phyloP scores from a whole-genome alignment of 805 yeast genomes.

The Metschnikowia bowlesiae region DNA sequence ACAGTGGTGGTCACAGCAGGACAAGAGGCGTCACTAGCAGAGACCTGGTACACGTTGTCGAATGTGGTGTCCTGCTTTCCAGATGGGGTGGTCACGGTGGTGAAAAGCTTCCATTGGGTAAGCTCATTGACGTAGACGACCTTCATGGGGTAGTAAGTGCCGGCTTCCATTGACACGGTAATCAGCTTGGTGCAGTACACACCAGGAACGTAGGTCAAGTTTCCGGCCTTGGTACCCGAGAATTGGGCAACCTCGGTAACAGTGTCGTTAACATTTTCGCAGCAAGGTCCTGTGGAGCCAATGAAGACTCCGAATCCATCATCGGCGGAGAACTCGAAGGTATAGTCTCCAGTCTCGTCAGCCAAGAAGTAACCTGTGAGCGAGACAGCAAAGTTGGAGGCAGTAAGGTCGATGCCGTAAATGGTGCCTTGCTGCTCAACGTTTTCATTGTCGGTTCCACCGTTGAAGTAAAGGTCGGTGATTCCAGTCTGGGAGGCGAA shows the following conservation, averaged over 20 bases:
- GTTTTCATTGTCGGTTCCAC: neutral
- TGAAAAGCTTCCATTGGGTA: conserved; percentile 3
- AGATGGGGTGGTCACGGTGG: conserved; percentile 1
- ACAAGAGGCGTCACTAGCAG: neutral
- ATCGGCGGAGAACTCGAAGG: conserved; percentile 2
- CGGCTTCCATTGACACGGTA: conserved; percentile 1
- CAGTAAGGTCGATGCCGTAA: neutral
- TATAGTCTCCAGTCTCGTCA: conserved; percentile 1
- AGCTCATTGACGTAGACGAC: conserved; percentile 4
- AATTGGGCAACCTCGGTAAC: conserved; percentile 1
- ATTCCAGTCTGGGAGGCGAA: neutral
- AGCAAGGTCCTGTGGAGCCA: conserved; percentile 2
- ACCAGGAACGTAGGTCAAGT: neutral
- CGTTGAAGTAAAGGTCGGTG: neutral
- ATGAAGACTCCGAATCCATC: conserved; percentile 4
- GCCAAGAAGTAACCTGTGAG: conserved; percentile 3
- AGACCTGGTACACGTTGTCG: neutral
- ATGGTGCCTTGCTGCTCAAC: neutral
- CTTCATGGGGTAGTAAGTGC: conserved; percentile 4
- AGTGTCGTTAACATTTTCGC: conserved; percentile 2
- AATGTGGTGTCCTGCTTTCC: neutral
- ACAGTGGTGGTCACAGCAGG: conserved; percentile 1
- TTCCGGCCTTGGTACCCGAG: conserved; percentile 2
- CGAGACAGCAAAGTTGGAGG: conserved; percentile 2
- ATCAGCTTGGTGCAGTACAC: neutral